These are phyloP conservation scores for Ceratobasidium sp. DNA, from an alignment of 1,284 basidiomycete species.

Conservation along the genomic window DNA sequence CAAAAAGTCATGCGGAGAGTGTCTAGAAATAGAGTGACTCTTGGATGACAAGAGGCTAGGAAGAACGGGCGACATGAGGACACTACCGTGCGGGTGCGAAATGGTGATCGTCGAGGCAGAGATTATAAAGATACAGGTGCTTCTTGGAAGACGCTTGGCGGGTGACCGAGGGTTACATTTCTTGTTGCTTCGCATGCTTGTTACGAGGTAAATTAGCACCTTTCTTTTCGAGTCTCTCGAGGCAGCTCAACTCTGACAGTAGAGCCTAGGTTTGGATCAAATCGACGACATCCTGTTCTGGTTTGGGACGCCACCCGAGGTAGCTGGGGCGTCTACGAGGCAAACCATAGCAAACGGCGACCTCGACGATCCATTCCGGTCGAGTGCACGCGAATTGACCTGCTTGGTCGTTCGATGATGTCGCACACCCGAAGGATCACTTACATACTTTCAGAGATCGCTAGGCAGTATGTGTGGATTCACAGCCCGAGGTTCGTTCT, in stretches of 20 bases:
- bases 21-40: conserved; percentile 18
- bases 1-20: conserved; percentile 16
- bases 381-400: conserved; percentile 18
- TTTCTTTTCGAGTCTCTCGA: neutral
- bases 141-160: too few relatives aligned
- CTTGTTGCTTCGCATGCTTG: neutral
- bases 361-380: conserved; percentile 14
- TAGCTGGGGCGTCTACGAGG: conserved; percentile 4
- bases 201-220: too few relatives aligned
- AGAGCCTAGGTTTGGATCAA: neutral
- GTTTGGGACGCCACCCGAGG: neutral
- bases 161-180: neutral
- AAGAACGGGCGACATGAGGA: conserved; percentile 1
- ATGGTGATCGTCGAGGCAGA: neutral
- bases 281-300: neutral
- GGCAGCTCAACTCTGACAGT: neutral
- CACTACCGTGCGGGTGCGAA: conserved; percentile 4
- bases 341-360: conserved; percentile 8
- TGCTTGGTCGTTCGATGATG: conserved; percentile 4
- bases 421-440: conserved; percentile 12
- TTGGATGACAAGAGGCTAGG: conserved; percentile 2
- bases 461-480: conserved; percentile 18
- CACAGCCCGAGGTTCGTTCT: conserved; percentile 31
- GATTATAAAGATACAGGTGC: neutral
- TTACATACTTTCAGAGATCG: conserved; percentile 27